Base-by-base conservation (phyloP, 371 early-diverging fungal genomes). In the Mortierella sp. region DNA sequence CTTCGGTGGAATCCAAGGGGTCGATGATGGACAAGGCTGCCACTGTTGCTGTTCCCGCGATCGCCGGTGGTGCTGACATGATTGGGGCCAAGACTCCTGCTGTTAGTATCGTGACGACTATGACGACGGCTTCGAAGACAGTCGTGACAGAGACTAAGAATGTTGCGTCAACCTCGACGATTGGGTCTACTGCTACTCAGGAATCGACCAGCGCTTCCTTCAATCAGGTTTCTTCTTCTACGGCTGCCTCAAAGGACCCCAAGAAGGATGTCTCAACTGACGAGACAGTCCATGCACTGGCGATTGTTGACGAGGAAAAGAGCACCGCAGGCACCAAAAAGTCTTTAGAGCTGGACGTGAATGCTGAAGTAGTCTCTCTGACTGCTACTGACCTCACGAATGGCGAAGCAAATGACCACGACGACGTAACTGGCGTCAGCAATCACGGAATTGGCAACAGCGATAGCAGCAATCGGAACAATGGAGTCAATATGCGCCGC, bases 1-100 rank as follows among this genome's bases (percentile, higher is more conserved):
- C 86, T 4, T 86, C 86, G 2, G 74, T 75, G 0, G 86, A 81
- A 37, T 86, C 81, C 26, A 81, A 75, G 40, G 86, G 57, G 21
- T 73, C 76, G 0, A 31, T 76, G 70, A 73, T 76, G 54, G 57
- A 34, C 2, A 73, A 73, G 75, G 69, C 75, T 24, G 70, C 72
- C 0, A 40, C 61, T n/a, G n/a, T 48, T 28, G n/a, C 57, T 11
- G 48, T 10, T 37, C 37, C 67, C 24, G 0, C 74, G 16, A 13
- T 70, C 1, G 28, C 51, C 61, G 69, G 50, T 9, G 19, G 70
- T 3, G 69, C 54, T 9, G 26, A 69, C 14, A 10, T 59, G 14
- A 55, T 67, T 11, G 67, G 28, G 2, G 26, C 50, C 24, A 54
- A 70, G 9, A 8, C 48, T 28, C 34, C 31, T 26, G 44, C 54